Evolutionary conservation across 1,139 yeast genomes (phyloP).

Genomic region (Taiozyma onychis): DNA sequence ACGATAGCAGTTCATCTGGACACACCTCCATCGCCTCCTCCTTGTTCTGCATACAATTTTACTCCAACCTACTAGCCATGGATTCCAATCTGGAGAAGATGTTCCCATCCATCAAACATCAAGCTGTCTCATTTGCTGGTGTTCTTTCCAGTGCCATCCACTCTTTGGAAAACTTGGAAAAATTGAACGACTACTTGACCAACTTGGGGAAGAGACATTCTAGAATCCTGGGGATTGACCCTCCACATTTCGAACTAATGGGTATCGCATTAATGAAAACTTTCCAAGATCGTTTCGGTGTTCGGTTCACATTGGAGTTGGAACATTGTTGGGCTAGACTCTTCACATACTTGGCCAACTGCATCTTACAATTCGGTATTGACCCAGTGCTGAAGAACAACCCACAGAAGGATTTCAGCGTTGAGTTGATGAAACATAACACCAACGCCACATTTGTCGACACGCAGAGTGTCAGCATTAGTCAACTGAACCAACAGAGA

Average conservation of each 20-base stretch:
- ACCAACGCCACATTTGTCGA: neutral
- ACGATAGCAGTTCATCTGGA: slow-evolving; percentile 6
- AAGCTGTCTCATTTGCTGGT: slow-evolving; percentile 77
- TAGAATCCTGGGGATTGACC: slow-evolving; percentile 69
- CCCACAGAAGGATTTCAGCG: slow-evolving; percentile 11
- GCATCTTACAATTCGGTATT: slow-evolving; percentile 56
- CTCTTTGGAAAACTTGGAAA: slow-evolving; percentile 35
- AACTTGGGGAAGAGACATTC: slow-evolving; percentile 72
- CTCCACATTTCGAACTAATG: slow-evolving; percentile 68
- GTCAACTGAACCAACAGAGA: neutral
- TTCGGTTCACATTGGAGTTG: slow-evolving; percentile 40
- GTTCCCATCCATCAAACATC: slow-evolving; percentile 64
- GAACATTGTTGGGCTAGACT: slow-evolving; percentile 68
- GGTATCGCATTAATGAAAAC: slow-evolving; percentile 75
- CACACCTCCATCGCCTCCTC: slow-evolving; percentile 36
- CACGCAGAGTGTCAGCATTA: neutral
- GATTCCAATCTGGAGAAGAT: slow-evolving; percentile 47
- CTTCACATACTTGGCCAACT: slow-evolving; percentile 52
- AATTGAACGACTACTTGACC: slow-evolving; percentile 54
- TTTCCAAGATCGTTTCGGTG: slow-evolving; percentile 60
- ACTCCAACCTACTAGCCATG: slow-evolving; percentile 50
- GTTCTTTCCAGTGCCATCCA: slow-evolving; percentile 60
- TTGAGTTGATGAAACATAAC: neutral
- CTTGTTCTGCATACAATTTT: slow-evolving; percentile 56
- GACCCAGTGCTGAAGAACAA: slow-evolving; percentile 44